These are phyloP conservation scores for Ceratobasidium sp. DNA, from an alignment of 1,284 basidiomycete species.

Conservation along the genomic window DNA sequence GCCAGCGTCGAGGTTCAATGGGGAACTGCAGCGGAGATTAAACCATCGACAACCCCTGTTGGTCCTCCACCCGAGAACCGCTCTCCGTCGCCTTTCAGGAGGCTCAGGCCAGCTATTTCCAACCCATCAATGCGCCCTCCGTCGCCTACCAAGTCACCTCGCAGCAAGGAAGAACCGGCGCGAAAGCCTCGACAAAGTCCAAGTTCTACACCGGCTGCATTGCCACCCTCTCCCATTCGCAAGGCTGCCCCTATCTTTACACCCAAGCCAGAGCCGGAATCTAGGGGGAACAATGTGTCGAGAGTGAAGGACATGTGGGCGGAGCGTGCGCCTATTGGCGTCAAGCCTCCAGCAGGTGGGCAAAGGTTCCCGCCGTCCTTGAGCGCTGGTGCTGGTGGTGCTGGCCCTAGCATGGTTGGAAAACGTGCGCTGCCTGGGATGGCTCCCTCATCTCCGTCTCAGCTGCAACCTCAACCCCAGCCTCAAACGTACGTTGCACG, in stretches of 20 bases:
- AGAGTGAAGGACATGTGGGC: conserved; percentile 44
- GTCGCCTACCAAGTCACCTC: conserved; percentile 24
- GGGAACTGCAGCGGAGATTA: conserved; percentile 2
- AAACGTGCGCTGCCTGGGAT: conserved; percentile 59
- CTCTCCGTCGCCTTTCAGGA: conserved; percentile 28
- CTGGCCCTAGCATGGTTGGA: conserved; percentile 31
- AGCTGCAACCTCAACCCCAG: conserved; percentile 48
- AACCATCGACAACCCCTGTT: conserved; percentile 13
- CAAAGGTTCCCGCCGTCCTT: conserved; percentile 2
- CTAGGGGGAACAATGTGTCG: conserved; percentile 31
- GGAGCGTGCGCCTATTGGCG: conserved; percentile 40
- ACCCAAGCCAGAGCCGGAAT: conserved; percentile 7
- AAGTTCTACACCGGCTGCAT: neutral
- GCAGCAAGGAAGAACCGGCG: conserved; percentile 8
- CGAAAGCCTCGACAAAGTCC: conserved; percentile 8
- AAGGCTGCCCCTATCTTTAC: conserved; percentile 28
- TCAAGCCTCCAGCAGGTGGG: conserved; percentile 18
- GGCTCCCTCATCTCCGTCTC: conserved; percentile 44
- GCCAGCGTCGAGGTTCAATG: conserved; percentile 19
- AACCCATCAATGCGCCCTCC: conserved; percentile 26
- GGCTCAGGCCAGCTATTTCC: conserved; percentile 22
- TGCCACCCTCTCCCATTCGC: conserved; percentile 31
- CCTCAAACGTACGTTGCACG: neutral
- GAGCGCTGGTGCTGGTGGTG: neutral
- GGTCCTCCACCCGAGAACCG: conserved; percentile 29